phyloP scores from a whole-genome alignment of 139 green algal genomes.

The Tetradesmus lagerheimii region DNA sequence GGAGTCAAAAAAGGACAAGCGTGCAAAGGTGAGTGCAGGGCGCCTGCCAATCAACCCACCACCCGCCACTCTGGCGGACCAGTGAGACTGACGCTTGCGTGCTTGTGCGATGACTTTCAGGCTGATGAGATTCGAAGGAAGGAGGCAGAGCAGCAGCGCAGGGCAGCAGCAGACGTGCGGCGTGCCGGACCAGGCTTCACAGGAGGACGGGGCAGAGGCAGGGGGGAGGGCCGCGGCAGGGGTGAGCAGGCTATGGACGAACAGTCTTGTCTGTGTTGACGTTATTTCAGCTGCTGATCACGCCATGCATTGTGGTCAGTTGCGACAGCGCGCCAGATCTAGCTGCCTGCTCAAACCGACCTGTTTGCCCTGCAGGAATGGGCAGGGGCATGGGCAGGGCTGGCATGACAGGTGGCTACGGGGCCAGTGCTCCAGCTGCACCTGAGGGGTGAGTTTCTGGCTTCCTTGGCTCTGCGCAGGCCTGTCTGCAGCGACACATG shows the following conservation, averaged over 20 bases:
- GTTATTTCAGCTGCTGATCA: neutral
- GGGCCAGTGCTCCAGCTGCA: neutral
- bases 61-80: neutral
- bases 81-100: neutral
- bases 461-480: neutral
- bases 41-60: constrained; percentile 6
- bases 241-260: neutral
- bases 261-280: neutral
- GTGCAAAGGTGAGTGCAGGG: constrained; percentile 35
- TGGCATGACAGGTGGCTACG: constrained; percentile 1
- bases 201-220: constrained; percentile 30
- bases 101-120: neutral
- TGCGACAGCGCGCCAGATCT: neutral
- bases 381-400: constrained; percentile 33
- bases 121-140: constrained; percentile 23
- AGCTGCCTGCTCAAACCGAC: neutral
- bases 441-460: constrained; percentile 23
- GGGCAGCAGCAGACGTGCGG: neutral
- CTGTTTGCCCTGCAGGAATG: neutral
- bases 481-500: neutral
- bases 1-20: constrained; percentile 51
- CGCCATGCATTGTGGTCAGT: neutral
- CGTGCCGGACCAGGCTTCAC: constrained; percentile 30
- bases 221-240: constrained; percentile 22
- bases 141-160: constrained; percentile 19